Evolutionary conservation across 1,284 basidiomycete species (phyloP), one percentile per base, ranked within the genome.

Genomic region (Pisolithus thermaeus): DNA sequence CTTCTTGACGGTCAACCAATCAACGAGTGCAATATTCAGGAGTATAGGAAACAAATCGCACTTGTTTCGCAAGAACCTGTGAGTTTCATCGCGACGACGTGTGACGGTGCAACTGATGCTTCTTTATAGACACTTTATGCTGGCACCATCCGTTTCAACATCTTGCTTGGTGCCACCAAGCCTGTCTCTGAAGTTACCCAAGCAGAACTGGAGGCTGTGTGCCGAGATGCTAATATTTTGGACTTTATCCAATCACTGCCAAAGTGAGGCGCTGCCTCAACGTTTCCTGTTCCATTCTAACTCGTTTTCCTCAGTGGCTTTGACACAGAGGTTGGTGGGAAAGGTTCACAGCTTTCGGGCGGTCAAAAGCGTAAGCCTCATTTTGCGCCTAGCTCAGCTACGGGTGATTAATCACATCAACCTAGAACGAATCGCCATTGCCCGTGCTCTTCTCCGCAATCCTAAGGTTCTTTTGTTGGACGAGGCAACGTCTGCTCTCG

Each of bases 401-500:
- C 37, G 5, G 27, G 28, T 36, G 38, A n/a, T 50, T 22, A 54
- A 48, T 37, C 11, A 30, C 22, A 28, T 36, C 39, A 39, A 11
- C 55, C 28, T 53, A 84, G 88, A 96, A 78, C 92, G 95, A 65
- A 94, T 99, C 61, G 95, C 96, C 37, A 97, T 99, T 61, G 96
- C 96, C 2, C 87, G 96, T 58, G 96, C 92, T 12, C 77, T 99
- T n/a, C 80, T 99, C 47, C 83, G 95, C 7, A 93, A 98, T 63
- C 96, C 96, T 35, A 92, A 92, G 69, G 89, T 98, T 23, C 76
- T 97, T 35, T 73, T 98, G 20, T 75, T 95, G 52, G 91, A 94
- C 65, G 91, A 95, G 66, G 94, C 94, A 3, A 98, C 96, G 0
- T 93, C 90, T n/a, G 95, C 93, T 1, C 77, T 99, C 28, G 96